Evolutionary conservation across 768 basidiomycete genomes (phyloP).

Genomic region (Pisolithus marmoratus): DNA sequence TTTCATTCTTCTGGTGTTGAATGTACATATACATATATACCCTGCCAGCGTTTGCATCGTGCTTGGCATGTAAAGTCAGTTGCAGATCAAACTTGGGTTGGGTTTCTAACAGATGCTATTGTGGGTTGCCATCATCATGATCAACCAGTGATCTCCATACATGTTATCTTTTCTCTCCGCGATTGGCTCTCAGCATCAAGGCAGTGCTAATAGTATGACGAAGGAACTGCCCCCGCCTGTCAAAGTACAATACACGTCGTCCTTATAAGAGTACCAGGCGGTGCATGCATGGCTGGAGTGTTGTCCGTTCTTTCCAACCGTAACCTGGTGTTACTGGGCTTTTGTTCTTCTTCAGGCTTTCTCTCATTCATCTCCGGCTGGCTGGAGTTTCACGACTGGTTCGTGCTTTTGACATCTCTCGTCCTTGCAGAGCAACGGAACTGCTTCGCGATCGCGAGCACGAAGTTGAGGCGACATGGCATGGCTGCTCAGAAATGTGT

Average conservation of each 20-base stretch:
- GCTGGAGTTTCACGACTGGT: not conserved
- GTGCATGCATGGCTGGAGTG: not conserved
- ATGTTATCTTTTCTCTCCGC: too few species aligned
- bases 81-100: too few species aligned
- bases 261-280: not conserved
- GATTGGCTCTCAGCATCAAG: not conserved
- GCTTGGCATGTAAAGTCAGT: too few species aligned
- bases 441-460: not conserved
- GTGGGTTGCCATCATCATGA: too few species aligned
- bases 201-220: not conserved
- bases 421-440: not conserved
- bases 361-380: not conserved
- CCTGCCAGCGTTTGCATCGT: too few species aligned
- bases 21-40: too few species aligned
- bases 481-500: not conserved
- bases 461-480: not conserved
- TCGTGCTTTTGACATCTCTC: not conserved
- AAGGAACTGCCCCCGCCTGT: not conserved
- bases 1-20: too few species aligned
- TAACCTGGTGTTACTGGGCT: slow-evolving; percentile 3
- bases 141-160: too few species aligned
- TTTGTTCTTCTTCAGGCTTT: not conserved
- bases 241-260: not conserved
- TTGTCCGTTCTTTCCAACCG: not conserved
- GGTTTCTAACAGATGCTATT: too few species aligned